Conservation (phyloP, 208 protist species). For the Trypanosoma avium region DNA sequence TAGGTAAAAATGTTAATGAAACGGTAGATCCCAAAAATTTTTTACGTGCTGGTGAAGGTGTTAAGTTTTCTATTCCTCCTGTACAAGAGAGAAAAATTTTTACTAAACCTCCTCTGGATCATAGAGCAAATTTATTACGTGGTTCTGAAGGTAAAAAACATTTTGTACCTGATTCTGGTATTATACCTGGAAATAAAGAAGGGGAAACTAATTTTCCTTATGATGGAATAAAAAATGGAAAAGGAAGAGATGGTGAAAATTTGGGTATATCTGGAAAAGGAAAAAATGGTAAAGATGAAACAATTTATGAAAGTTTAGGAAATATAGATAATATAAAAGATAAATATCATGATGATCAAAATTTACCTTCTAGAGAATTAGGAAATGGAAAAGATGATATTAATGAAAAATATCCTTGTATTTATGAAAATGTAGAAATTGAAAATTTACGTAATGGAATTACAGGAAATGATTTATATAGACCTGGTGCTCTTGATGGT, state of each 20-base stretch:
- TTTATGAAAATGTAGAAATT: background rate
- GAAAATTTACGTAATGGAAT: slow-evolving; percentile 15
- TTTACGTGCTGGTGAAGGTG: slow-evolving; percentile 68
- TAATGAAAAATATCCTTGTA: background rate
- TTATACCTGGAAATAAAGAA: background rate
- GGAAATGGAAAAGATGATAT: background rate
- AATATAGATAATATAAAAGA: background rate
- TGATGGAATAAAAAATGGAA: background rate
- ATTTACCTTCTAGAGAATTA: background rate
- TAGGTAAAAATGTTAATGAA: slow-evolving; percentile 71
- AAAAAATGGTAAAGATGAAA: background rate
- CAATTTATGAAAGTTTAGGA: background rate
- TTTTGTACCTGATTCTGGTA: background rate
- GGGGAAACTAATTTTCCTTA: background rate
- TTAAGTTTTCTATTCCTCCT: slow-evolving; percentile 50
- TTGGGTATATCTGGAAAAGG: no score
- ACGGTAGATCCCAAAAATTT: slow-evolving; percentile 72
- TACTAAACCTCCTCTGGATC: slow-evolving; percentile 56
- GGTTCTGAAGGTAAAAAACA: background rate
- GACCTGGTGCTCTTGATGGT: slow-evolving; percentile 24
- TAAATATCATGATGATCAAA: background rate
- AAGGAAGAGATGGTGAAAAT: background rate
- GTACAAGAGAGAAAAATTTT: slow-evolving; percentile 73
- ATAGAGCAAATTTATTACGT: background rate
- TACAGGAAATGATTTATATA: slow-evolving; percentile 23